A percentile compares a stretch with the other conserved stretches of the same genome.
These are phyloP conservation scores for Corylus heterophylla DNA, from an alignment of 306 rosid species.

Conservation along the genomic window DNA sequence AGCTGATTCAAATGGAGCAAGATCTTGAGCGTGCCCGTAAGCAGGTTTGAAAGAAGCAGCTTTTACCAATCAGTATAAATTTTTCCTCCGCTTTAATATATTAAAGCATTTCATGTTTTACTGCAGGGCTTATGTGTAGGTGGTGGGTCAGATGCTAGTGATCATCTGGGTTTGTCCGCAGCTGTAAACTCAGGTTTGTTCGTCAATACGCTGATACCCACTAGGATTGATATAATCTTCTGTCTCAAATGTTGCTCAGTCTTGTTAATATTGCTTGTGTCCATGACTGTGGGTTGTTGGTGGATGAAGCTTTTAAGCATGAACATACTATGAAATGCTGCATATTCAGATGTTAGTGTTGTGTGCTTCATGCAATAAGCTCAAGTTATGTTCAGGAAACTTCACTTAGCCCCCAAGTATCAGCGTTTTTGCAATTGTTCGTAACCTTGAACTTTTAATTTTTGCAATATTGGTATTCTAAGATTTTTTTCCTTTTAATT, in stretches of 20 bases:
- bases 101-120: conserved; percentile 25
- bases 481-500: too few species aligned
- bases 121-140: conserved; percentile 69
- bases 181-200: conserved; percentile 69
- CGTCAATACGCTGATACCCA: conserved; percentile 21
- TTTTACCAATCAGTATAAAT: conserved; percentile 10
- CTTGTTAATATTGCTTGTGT: conserved; percentile 17
- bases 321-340: neutral
- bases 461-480: too few species aligned
- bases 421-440: too few species aligned
- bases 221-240: conserved; percentile 14
- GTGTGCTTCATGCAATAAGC: conserved; percentile 1
- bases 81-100: conserved; percentile 20
- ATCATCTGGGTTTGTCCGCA: conserved; percentile 51
- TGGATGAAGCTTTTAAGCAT: neutral
- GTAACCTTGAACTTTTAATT: too few species aligned
- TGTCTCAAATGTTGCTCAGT: conserved; percentile 5
- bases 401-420: too few species aligned
- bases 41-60: conserved; percentile 54
- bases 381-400: neutral
- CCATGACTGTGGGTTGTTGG: neutral
- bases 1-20: conserved; percentile 74
- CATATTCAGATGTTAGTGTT: neutral
- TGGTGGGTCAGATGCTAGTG: conserved; percentile 49
- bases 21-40: conserved; percentile 71